phyloP scores from a whole-genome alignment of 2,329 filamentous ascomycete genomes.

The Anisogramma anomala region DNA sequence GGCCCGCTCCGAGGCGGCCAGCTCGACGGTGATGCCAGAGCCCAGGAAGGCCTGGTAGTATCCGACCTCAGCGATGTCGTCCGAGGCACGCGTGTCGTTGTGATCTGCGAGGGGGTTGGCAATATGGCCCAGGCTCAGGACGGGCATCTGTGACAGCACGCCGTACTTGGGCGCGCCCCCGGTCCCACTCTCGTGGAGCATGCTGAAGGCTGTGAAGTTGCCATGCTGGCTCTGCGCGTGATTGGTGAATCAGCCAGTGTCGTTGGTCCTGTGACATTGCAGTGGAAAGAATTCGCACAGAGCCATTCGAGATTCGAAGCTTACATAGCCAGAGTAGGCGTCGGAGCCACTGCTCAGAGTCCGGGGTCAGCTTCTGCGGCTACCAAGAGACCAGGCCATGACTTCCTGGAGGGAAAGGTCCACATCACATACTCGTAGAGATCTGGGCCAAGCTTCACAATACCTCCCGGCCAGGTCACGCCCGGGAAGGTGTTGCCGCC shows the following conservation, averaged over 20 bases:
- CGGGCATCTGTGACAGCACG: constrained; percentile 48
- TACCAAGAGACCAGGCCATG: too few relatives aligned
- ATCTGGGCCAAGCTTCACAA: constrained; percentile 40
- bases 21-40: constrained; percentile 44
- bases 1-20: constrained; percentile 44
- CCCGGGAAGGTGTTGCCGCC: constrained; percentile 41
- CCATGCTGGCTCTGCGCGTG: constrained; percentile 23
- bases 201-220: constrained; percentile 46
- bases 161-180: constrained; percentile 62
- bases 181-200: constrained; percentile 57
- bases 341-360: constrained; percentile 27
- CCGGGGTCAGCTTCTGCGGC: too few relatives aligned
- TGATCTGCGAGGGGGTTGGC: constrained; percentile 43
- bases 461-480: constrained; percentile 34
- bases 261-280: too few relatives aligned
- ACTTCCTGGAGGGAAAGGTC: too few relatives aligned
- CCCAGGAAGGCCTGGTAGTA: constrained; percentile 43
- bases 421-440: constrained; percentile 24
- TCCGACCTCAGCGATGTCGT: constrained; percentile 45
- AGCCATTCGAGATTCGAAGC: too few relatives aligned
- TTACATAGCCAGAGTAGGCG: constrained; percentile 40
- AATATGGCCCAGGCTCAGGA: constrained; percentile 37
- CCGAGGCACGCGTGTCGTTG: constrained; percentile 40
- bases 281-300: too few relatives aligned
- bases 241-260: background rate